phyloP scores from a whole-genome alignment of 2,329 filamentous ascomycete genomes.

The Calonectria leucothoes region DNA sequence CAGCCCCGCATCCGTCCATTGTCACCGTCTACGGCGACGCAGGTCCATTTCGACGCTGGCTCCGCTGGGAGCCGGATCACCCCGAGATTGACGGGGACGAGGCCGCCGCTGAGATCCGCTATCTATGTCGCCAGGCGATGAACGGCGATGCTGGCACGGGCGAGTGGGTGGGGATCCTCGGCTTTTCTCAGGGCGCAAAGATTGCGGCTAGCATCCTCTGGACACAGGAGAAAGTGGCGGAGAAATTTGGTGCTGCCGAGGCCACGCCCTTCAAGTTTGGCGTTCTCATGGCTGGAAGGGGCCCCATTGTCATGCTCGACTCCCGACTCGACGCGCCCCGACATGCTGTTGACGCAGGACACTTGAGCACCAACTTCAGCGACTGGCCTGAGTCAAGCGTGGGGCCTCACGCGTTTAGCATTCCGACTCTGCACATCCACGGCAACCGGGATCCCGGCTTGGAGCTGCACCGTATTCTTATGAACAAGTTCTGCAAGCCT shows the following conservation, averaged over 20 bases:
- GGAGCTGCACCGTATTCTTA: conserved; percentile 59
- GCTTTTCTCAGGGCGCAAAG: conserved; percentile 77
- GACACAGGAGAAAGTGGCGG: conserved; percentile 67
- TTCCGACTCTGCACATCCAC: conserved; percentile 52
- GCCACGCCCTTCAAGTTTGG: conserved; percentile 48
- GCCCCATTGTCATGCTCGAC: conserved; percentile 47
- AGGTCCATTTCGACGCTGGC: conserved; percentile 73
- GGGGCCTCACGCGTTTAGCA: conserved; percentile 45
- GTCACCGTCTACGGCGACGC: conserved; percentile 72
- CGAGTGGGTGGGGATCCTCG: conserved; percentile 69
- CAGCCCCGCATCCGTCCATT: conserved; percentile 71
- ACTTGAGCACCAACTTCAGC: conserved; percentile 37
- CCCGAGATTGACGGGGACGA: conserved; percentile 59
- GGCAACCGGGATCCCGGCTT: conserved; percentile 72
- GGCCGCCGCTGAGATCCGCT: conserved; percentile 54
- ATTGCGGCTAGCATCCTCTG: conserved; percentile 69
- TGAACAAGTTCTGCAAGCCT: conserved; percentile 69
- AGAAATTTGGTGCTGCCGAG: conserved; percentile 46
- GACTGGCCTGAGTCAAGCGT: conserved; percentile 61
- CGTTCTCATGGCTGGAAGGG: conserved; percentile 49
- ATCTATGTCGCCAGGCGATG: conserved; percentile 59
- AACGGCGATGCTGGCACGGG: conserved; percentile 65
- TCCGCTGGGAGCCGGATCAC: conserved; percentile 72
- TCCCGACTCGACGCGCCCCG: conserved; percentile 66
- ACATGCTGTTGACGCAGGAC: conserved; percentile 38